Conservation (phyloP, 2,329 filamentous ascomycete genomes). For the Zymoseptoria brevis region DNA sequence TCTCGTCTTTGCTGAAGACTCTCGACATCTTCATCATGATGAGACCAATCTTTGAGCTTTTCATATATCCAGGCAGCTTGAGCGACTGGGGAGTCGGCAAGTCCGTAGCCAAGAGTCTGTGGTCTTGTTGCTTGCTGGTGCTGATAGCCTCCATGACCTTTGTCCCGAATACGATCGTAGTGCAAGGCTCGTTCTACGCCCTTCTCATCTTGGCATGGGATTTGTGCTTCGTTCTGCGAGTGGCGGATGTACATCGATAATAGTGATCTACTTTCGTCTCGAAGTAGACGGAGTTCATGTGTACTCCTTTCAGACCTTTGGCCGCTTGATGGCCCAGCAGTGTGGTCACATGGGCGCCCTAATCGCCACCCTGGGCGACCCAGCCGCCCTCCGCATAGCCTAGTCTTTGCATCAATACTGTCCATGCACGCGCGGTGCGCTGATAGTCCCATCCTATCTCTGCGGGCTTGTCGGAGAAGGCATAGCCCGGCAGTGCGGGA, state of each 20-base stretch:
- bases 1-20: conserved; percentile 23
- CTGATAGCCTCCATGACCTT: conserved; percentile 1
- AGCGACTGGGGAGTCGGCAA: conserved; percentile 17
- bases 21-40: conserved; percentile 13
- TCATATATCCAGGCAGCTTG: conserved; percentile 21
- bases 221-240: background rate
- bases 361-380: conserved; percentile 56
- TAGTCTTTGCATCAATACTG: conserved; percentile 61
- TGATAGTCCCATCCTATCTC: conserved; percentile 18
- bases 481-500: conserved; percentile 40
- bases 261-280: background rate
- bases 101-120: conserved; percentile 10
- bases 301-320: conserved; percentile 45
- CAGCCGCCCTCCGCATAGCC: conserved; percentile 52
- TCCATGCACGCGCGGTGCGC: conserved; percentile 30
- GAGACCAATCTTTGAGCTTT: conserved; percentile 14
- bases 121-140: conserved; percentile 8
- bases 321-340: conserved; percentile 52
- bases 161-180: background rate
- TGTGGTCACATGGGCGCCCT: conserved; percentile 59
- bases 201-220: background rate
- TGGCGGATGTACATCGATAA: background rate
- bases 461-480: conserved; percentile 32
- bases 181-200: background rate
- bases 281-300: conserved; percentile 47